Evolutionary conservation across 371 early-diverging fungal genomes (phyloP), one percentile per base, ranked within the genome.

Genomic region (Amoeboaphelidium protococcarum): DNA sequence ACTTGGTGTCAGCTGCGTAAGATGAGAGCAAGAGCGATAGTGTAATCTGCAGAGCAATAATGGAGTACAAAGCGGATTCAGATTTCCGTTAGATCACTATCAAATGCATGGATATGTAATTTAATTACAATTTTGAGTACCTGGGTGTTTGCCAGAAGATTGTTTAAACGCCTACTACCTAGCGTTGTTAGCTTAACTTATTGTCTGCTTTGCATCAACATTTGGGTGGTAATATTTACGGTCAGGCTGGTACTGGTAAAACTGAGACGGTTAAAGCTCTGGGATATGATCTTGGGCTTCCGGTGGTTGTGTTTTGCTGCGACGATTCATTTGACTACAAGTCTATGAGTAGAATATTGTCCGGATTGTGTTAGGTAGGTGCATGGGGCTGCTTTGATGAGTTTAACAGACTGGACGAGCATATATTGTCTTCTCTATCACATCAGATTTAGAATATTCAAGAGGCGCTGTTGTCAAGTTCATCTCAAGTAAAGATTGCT

Each of bases 351-450:
- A 86, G 97, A 60, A 97, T 99, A 50, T 98, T 99, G 56, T 76
- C 86, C 52, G 98, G 97, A 54, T 73, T 95, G 51, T 89, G 83
- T 58, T 86, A 85, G 58, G 96, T 90, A 10, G 96, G 95, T 26
- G 92, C 92, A 0, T 97, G 90, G 91, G 90, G 97, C 49, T 94
- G 96, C 66, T 95, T 97, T 59, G 99, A 97, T 66, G 98, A 98
- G 64, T 98, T 97, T 65, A 98, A 98, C 62, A 80, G 99, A 50
- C 63, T 98, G 54, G 91, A 89, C 58, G 90, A 89, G 63, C 70
- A 92, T 49, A 92, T 94, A 45, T 67, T 98, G 56, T 90, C 91
- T 23, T 92, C 95, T 25, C 91, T 97, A 2, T 90, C 92, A 23
- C 98, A 98, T 62, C 92, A 95, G 60, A 84, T 97, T 23, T 94